These are phyloP conservation scores for Noccaea caerulescens DNA, from an alignment of 345 rosid genomes.

Conservation along the genomic window DNA sequence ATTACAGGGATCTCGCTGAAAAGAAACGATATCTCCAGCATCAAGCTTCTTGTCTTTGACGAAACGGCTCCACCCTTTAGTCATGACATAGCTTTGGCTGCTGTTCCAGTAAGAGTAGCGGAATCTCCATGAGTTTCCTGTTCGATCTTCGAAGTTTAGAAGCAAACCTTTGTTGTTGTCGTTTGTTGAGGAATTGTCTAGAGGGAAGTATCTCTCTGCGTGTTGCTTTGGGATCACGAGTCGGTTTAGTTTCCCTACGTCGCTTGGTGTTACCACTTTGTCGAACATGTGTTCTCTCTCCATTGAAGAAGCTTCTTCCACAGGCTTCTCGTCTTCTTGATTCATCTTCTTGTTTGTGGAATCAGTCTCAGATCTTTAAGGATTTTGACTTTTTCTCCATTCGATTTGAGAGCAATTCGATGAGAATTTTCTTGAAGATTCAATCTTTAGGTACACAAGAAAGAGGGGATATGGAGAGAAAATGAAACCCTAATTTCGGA, in stretches of 20 bases:
- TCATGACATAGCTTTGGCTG: constrained; percentile 98
- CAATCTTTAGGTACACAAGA: constrained; percentile 17
- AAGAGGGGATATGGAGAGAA: constrained; percentile 15
- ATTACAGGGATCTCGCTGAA: constrained; percentile 67
- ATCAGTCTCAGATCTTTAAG: constrained; percentile 7
- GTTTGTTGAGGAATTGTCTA: constrained; percentile 48
- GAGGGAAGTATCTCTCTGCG: constrained; percentile 80
- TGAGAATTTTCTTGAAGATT: background rate
- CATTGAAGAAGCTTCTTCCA: constrained; percentile 36
- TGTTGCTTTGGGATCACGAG: constrained; percentile 85
- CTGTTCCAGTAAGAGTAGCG: constrained; percentile 95
- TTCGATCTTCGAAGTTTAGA: constrained; percentile 80
- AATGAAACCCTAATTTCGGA: constrained; percentile 39
- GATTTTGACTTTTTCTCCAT: background rate
- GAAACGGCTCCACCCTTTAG: constrained; percentile 98
- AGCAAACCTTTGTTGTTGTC: constrained; percentile 72
- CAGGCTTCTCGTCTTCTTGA: constrained; percentile 44
- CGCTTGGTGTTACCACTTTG: constrained; percentile 87
- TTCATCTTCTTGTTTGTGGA: constrained; percentile 48
- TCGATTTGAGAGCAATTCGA: background rate
- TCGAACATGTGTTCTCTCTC: constrained; percentile 74
- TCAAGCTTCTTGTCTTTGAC: constrained; percentile 96
- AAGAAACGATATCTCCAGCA: constrained; percentile 89
- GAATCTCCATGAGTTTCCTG: constrained; percentile 81
- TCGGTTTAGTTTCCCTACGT: constrained; percentile 82